Evolutionary conservation across 2,329 filamentous ascomycete species (phyloP).

Genomic region (Colletotrichum truncatum): DNA sequence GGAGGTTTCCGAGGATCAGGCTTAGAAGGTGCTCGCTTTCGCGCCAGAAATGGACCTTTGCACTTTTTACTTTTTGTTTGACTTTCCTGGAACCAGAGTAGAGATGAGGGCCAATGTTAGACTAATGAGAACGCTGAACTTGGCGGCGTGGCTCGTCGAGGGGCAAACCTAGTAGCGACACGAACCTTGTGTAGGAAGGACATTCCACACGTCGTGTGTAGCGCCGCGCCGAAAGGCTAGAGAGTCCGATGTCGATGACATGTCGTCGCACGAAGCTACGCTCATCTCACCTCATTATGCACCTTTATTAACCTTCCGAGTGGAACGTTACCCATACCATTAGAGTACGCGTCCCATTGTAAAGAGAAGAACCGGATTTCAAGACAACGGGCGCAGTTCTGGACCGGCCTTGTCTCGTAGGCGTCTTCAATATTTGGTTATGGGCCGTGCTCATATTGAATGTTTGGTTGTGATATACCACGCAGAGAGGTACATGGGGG

Average conservation of each 20-base stretch:
- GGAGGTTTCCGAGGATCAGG: neutral
- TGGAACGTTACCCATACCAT: neutral
- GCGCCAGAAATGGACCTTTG: neutral
- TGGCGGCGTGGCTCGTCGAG: too few species aligned
- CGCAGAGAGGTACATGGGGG: too few species aligned
- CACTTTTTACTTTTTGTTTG: neutral
- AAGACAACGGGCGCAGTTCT: too few species aligned
- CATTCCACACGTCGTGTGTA: too few species aligned
- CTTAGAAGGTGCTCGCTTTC: neutral
- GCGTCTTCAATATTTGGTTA: too few species aligned
- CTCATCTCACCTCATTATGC: neutral
- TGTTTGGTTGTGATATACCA: too few species aligned
- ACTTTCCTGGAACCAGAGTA: neutral
- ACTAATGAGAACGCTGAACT: neutral
- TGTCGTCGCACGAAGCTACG: neutral
- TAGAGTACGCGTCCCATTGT: neutral
- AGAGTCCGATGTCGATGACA: neutral
- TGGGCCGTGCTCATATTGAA: too few species aligned
- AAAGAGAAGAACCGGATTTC: too few species aligned
- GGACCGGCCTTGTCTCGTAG: too few species aligned
- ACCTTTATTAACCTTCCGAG: neutral
- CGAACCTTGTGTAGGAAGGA: too few species aligned
- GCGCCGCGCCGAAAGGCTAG: too few species aligned
- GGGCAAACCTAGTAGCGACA: too few species aligned
- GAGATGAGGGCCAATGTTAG: neutral